These are phyloP conservation scores for Trametes meyenii DNA, from an alignment of 768 basidiomycete genomes.

Conservation along the genomic window DNA sequence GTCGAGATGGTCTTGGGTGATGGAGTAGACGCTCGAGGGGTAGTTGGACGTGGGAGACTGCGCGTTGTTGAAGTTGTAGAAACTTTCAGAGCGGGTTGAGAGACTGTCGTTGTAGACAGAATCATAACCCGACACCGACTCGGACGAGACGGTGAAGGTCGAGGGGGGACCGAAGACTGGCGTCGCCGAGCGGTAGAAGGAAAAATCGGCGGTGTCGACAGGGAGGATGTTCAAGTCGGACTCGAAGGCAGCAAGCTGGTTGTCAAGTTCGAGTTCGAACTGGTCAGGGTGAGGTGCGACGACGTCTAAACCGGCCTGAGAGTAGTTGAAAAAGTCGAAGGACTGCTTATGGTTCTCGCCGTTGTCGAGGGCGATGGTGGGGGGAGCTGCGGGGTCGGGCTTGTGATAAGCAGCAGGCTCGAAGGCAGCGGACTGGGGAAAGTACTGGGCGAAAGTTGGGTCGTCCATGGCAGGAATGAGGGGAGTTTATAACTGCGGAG, in stretches of 20 bases:
- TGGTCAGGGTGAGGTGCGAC: conserved; percentile 78
- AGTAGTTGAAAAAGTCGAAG: conserved; percentile 56
- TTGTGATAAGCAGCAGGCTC: conserved; percentile 22
- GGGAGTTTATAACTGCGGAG: conserved; percentile 28
- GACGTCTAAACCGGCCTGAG: conserved; percentile 69
- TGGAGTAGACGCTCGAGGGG: conserved; percentile 42
- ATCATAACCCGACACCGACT: conserved; percentile 53
- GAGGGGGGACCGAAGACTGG: conserved; percentile 74
- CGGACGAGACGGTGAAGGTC: conserved; percentile 76
- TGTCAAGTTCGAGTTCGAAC: conserved; percentile 83
- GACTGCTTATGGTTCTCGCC: conserved; percentile 55
- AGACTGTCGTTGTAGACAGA: conserved; percentile 56
- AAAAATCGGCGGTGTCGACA: conserved; percentile 60
- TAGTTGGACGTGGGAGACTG: conserved; percentile 54
- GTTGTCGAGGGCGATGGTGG: conserved; percentile 34
- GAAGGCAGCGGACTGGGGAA: conserved; percentile 25
- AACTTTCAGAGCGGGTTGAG: conserved; percentile 69
- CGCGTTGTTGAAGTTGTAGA: conserved; percentile 58
- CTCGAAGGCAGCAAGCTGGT: conserved; percentile 66
- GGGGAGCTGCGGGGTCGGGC: conserved; percentile 23
- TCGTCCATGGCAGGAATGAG: conserved; percentile 25
- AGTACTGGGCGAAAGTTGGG: conserved; percentile 29
- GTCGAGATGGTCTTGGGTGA: conserved; percentile 52
- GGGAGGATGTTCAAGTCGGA: conserved; percentile 57
- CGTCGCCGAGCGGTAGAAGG: conserved; percentile 62